These are phyloP conservation scores for Phytophthora hibernalis DNA, from an alignment of 352 stramenopile species.

Conservation along the genomic window DNA sequence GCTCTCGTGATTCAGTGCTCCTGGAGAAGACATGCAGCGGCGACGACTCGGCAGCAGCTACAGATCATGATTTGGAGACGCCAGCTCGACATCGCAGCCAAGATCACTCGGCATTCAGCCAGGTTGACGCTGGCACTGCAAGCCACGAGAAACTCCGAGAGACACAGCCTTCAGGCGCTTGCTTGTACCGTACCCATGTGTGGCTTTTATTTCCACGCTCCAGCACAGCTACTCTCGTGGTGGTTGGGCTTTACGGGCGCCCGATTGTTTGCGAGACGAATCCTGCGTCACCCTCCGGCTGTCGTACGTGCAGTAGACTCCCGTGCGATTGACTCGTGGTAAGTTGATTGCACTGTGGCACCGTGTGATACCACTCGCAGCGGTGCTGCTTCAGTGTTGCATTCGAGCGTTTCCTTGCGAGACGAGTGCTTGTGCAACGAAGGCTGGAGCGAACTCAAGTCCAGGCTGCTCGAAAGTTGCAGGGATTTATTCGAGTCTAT, in stretches of 20 bases:
- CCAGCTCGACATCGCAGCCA: conserved; percentile 51
- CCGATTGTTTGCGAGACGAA: conserved; percentile 24
- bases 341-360: conserved; percentile 41
- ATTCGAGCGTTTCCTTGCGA: conserved; percentile 40
- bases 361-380: conserved; percentile 22
- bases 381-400: conserved; percentile 44
- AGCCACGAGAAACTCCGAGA: background rate
- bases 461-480: conserved; percentile 40
- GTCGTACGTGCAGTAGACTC: conserved; percentile 48
- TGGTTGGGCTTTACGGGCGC: conserved; percentile 50
- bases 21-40: conserved; percentile 48
- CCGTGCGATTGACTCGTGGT: conserved; percentile 39
- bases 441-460: conserved; percentile 25
- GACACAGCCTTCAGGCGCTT: conserved; percentile 1
- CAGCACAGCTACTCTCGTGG: conserved; percentile 46
- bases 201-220: conserved; percentile 42
- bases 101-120: conserved; percentile 39
- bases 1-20: conserved; percentile 61
- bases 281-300: conserved; percentile 50
- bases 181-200: conserved; percentile 6
- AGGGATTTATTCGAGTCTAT: conserved; percentile 58
- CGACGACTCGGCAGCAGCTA: conserved; percentile 32
- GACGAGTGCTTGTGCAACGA: conserved; percentile 30
- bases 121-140: conserved; percentile 14
- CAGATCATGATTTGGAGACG: conserved; percentile 40